Percentiles rank a stretch among this genome's conserved stretches.
These are phyloP conservation scores for Linnemannia hyalina DNA, from an alignment of 192 early-diverging fungal species.

Conservation along the genomic window DNA sequence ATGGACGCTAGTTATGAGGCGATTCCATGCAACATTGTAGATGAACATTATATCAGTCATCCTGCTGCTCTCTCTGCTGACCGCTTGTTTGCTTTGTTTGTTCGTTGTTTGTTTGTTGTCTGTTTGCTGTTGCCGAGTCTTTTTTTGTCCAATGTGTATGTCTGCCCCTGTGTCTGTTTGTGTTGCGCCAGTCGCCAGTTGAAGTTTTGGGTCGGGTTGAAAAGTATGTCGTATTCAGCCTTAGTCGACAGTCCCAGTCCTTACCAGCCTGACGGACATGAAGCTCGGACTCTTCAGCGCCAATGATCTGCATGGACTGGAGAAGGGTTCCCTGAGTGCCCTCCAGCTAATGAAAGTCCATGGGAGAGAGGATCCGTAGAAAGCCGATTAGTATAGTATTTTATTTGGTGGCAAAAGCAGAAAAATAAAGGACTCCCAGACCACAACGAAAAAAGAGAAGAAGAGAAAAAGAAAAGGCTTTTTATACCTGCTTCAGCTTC, in stretches of 20 bases:
- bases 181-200: neutral
- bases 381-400: neutral
- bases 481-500: slow-evolving; percentile 77
- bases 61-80: neutral
- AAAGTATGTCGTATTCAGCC: neutral
- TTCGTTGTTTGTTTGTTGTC: too few species aligned
- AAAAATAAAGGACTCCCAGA: neutral
- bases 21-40: neutral
- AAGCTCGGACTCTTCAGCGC: slow-evolving; percentile 65
- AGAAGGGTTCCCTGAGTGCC: slow-evolving; percentile 46
- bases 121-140: too few species aligned
- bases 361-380: neutral
- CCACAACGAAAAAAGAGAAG: neutral
- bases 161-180: neutral
- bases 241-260: neutral
- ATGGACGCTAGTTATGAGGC: slow-evolving; percentile 37
- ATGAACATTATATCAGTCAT: neutral
- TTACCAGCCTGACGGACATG: slow-evolving; percentile 72
- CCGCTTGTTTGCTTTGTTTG: neutral
- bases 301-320: slow-evolving; percentile 66
- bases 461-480: neutral
- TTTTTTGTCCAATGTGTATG: neutral
- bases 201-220: neutral
- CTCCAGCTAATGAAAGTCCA: slow-evolving; percentile 26
- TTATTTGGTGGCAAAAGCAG: neutral